Evolutionary conservation across 768 basidiomycete species (phyloP).

Genomic region (Pilatotrama ljubarskyi): DNA sequence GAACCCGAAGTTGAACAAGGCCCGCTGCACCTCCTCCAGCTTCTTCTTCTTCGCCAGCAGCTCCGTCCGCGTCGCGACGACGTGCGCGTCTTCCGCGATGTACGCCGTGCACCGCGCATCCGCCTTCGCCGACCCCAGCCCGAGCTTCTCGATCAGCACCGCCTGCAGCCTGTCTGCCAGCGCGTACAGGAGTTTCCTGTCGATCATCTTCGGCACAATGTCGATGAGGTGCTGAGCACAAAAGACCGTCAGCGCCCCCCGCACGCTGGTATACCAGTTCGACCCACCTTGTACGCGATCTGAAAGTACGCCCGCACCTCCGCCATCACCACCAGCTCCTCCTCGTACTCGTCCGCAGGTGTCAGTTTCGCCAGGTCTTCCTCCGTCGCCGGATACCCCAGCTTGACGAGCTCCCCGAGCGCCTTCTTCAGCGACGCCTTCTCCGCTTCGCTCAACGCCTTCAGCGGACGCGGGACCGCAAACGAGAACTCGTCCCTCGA

Average conservation of each 20-base stretch:
- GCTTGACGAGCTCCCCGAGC: conserved; percentile 37
- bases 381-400: conserved; percentile 41
- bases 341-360: conserved; percentile 51
- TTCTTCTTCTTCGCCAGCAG: conserved; percentile 36
- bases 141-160: conserved; percentile 38
- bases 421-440: conserved; percentile 35
- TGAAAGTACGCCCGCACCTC: conserved; percentile 73
- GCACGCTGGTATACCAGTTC: neutral
- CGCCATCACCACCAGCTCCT: conserved; percentile 65
- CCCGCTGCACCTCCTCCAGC: conserved; percentile 42
- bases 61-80: conserved; percentile 37
- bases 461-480: neutral
- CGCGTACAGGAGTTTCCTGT: conserved; percentile 42
- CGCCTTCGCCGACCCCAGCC: conserved; percentile 36
- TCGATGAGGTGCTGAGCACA: conserved; percentile 51
- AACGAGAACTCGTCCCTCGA: neutral
- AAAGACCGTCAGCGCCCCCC: neutral
- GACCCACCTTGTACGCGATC: conserved; percentile 44
- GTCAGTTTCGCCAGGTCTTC: conserved; percentile 50
- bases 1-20: conserved; percentile 36
- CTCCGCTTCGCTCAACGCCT: neutral
- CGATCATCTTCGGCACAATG: conserved; percentile 56
- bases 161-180: conserved; percentile 34
- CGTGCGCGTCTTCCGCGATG: conserved; percentile 47
- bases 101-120: conserved; percentile 40